Percentiles rank a stretch among this genome's conserved stretches.
Conservation (phyloP, 108 stramenopile species). For the Skeletonema grethae region DNA sequence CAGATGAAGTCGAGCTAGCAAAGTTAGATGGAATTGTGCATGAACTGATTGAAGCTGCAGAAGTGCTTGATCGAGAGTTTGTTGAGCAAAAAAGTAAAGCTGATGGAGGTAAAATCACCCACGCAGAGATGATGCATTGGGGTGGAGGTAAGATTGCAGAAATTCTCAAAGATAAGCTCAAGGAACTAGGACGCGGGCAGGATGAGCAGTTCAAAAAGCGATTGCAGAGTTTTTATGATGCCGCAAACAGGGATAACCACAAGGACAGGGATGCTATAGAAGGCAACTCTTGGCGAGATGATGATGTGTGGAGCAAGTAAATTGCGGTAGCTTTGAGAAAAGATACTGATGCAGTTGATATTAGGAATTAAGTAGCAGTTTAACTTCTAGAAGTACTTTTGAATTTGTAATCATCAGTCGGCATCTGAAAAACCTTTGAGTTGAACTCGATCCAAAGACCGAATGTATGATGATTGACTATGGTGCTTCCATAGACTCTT, state of each 20-base stretch:
- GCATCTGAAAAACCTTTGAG: conserved; percentile 56
- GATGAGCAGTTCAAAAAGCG: conserved; percentile 55
- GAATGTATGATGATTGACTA: conserved; percentile 70
- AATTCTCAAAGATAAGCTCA: conserved; percentile 46
- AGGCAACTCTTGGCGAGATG: conserved; percentile 34
- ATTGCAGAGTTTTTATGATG: conserved; percentile 51
- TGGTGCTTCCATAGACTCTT: conserved; percentile 85
- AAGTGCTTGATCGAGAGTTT: conserved; percentile 44
- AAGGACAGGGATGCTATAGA: conserved; percentile 44
- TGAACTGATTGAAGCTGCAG: conserved; percentile 44
- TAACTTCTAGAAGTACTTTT: neutral
- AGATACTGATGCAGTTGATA: neutral
- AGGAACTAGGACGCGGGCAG: conserved; percentile 46
- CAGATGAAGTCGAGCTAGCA: conserved; percentile 35
- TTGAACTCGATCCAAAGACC: conserved; percentile 76
- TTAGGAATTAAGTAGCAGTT: neutral
- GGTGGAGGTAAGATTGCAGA: conserved; percentile 45
- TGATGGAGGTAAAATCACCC: conserved; percentile 34
- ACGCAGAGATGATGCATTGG: conserved; percentile 49
- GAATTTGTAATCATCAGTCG: neutral
- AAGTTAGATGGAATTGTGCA: conserved; percentile 23
- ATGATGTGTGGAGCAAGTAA: conserved; percentile 32
- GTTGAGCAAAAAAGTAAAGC: conserved; percentile 24
- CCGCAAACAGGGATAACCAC: conserved; percentile 45
- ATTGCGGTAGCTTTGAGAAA: neutral